Evolutionary conservation across 2,329 filamentous ascomycete genomes (phyloP), one percentile per base, ranked within the genome.

Genomic region (Phialocephala subalpina): DNA sequence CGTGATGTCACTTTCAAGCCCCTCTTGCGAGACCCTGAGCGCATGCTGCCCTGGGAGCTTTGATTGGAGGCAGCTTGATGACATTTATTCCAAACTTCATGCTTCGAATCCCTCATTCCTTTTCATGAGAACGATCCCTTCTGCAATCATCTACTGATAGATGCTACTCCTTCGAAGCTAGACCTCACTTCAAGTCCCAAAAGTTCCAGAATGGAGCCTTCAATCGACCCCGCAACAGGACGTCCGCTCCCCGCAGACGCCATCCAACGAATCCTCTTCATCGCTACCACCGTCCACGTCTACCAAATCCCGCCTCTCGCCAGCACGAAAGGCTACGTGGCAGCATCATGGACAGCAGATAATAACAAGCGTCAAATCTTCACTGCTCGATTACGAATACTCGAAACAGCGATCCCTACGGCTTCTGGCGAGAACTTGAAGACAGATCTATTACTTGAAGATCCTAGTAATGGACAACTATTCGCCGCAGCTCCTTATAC

Each of bases 401-500:
- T 96, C 74, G 92, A 95, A 79, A 94, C 91, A 1, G 88, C 91
- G 5, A 82, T 87, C 64, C 80, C 78, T 9, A 72, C 75, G 20
- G 68, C 69, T 57, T 70, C 72, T 57, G 78, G 78, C 63, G 86
- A 88, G 70, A 83, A 83, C 66, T 83, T 94, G 68, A 91, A 89
- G 75, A 87, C 90, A 36, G 92, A 94, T 75, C 85, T 96, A 69
- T 83, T 96, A 33, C 87, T 97, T 56, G 93, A 97, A 77, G 93
- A 97, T 77, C 81, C 89, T 3, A 82, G 83, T 27, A 88, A 83
- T 0, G 92, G 91, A 33, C 86, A 92, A 73, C 83, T 97, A 25
- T 97, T 97, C 78, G 93, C 93, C 55, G 93, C 92, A 0, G 91
- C 91, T 0, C 93, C 94, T 0, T 97, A 97, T 79, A 89, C 87